These are phyloP conservation scores for Suillus variegatus DNA, from an alignment of 768 basidiomycete genomes.

Conservation along the genomic window DNA sequence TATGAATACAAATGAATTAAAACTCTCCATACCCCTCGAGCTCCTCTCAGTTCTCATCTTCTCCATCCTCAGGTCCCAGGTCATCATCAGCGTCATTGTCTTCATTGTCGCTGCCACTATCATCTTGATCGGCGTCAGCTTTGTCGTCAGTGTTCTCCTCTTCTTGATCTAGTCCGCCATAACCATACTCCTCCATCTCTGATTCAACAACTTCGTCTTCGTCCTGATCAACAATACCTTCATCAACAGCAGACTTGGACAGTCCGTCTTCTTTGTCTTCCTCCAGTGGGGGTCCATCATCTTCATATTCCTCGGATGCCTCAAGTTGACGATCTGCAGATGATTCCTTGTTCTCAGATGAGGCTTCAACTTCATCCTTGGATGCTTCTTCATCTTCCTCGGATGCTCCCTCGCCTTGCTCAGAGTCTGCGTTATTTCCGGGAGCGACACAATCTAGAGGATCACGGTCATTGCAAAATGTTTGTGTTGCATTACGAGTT, in stretches of 20 bases:
- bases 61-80: conserved; percentile 1
- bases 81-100: not conserved
- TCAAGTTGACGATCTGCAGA: not conserved
- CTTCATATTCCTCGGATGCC: not conserved
- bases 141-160: not conserved
- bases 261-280: not conserved
- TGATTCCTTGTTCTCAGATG: no score
- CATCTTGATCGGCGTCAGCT: not conserved
- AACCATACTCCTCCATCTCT: conserved; percentile 7
- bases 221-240: not conserved
- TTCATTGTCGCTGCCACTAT: not conserved
- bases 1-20: no score
- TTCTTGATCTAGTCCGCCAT: not conserved
- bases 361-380: no score
- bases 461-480: not conserved
- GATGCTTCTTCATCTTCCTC: not conserved
- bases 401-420: not conserved
- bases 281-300: not conserved
- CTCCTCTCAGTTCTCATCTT: conserved; percentile 5
- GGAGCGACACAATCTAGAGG: not conserved
- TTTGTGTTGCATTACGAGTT: conserved; percentile 1
- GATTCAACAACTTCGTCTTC: not conserved
- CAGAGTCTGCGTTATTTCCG: not conserved
- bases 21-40: conserved; percentile 1
- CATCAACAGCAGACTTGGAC: not conserved